These are phyloP conservation scores for Fusarium goolgardi DNA, from an alignment of 2,329 filamentous ascomycete species.

Conservation along the genomic window DNA sequence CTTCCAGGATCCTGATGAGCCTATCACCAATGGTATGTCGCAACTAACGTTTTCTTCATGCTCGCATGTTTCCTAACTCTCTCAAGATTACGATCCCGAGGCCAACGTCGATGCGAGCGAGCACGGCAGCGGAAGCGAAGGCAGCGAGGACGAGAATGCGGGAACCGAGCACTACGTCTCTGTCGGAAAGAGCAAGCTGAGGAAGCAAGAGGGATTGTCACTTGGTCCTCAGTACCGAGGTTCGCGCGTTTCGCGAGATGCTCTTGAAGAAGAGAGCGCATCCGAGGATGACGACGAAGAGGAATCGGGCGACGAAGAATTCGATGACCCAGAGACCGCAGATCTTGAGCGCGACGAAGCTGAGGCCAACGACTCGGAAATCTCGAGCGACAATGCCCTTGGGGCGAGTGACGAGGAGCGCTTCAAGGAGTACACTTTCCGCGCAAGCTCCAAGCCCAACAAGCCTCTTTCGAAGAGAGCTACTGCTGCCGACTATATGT, in stretches of 20 bases:
- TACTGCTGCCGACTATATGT: slow-evolving; percentile 69
- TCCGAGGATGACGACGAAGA: slow-evolving; percentile 60
- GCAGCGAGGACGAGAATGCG: slow-evolving; percentile 63
- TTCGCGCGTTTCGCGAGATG: slow-evolving; percentile 76
- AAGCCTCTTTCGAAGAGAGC: slow-evolving; percentile 55
- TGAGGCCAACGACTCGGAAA: slow-evolving; percentile 67
- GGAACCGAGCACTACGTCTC: slow-evolving; percentile 89
- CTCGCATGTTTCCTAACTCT: slow-evolving; percentile 22
- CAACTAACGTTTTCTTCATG: neutral
- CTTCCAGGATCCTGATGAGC: slow-evolving; percentile 71
- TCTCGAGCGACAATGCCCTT: slow-evolving; percentile 76
- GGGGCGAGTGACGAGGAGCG: slow-evolving; percentile 85
- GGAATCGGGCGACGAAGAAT: slow-evolving; percentile 62
- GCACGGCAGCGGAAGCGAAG: slow-evolving; percentile 62
- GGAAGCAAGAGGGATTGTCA: slow-evolving; percentile 74
- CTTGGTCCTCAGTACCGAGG: slow-evolving; percentile 87
- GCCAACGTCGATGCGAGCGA: slow-evolving; percentile 69
- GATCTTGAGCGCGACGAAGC: slow-evolving; percentile 65
- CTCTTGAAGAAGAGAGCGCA: slow-evolving; percentile 68
- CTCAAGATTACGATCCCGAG: slow-evolving; percentile 80
- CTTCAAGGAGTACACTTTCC: slow-evolving; percentile 78
- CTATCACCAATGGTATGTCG: slow-evolving; percentile 68
- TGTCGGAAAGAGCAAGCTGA: slow-evolving; percentile 86
- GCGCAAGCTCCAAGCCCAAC: slow-evolving; percentile 66
- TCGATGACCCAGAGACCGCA: slow-evolving; percentile 66